Conservation (phyloP, 2,329 filamentous ascomycete genomes). For the Aspergillus tubingensis region DNA sequence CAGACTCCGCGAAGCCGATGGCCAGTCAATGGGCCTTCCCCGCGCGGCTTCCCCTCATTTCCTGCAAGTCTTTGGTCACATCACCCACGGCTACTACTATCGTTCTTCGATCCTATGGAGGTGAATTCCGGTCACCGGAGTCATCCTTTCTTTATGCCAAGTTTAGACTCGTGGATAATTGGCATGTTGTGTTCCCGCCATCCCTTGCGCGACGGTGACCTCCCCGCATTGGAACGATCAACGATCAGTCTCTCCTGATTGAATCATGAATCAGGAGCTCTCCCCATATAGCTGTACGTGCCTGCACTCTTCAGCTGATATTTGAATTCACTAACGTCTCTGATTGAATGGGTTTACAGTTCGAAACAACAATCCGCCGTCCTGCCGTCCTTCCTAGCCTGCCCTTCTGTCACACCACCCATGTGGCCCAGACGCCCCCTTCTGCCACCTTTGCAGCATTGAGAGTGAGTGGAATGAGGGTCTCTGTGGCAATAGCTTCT, state of each 20-base stretch:
- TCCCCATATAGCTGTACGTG: neutral
- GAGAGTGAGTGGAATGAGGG: neutral
- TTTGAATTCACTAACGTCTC: neutral
- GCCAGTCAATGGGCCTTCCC: conserved; percentile 5
- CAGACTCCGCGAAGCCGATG: neutral
- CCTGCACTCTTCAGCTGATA: neutral
- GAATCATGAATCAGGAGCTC: neutral
- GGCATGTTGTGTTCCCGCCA: conserved; percentile 8
- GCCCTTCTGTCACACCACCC: neutral
- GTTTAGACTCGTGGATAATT: conserved; percentile 22
- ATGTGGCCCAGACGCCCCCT: conserved; percentile 2
- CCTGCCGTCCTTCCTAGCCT: neutral
- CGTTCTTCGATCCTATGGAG: conserved; percentile 12
- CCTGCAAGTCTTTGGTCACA: conserved; percentile 13
- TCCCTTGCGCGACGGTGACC: conserved; percentile 13
- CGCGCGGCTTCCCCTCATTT: conserved; percentile 17
- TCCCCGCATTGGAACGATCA: conserved; percentile 10
- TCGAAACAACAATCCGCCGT: neutral
- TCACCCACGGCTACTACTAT: conserved; percentile 13
- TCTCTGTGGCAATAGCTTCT: neutral
- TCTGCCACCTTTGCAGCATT: neutral
- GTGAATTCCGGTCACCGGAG: conserved; percentile 10
- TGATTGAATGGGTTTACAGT: neutral
- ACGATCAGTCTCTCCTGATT: conserved; percentile 3
- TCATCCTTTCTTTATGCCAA: conserved; percentile 7